These are phyloP conservation scores for Tarenaya hassleriana DNA, from an alignment of 345 rosid genomes.

Conservation along the genomic window DNA sequence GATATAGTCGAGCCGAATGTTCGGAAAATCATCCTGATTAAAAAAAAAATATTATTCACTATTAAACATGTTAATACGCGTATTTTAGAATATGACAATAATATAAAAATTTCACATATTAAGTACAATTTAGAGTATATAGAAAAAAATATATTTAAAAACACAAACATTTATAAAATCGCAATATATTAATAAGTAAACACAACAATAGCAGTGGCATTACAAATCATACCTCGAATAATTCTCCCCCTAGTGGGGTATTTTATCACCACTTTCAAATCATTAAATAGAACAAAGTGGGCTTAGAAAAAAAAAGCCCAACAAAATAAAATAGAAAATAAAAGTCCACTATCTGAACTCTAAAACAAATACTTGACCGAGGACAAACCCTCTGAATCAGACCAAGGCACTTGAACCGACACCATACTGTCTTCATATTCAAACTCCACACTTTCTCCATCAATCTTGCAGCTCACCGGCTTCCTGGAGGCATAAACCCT, in stretches of 20 bases:
- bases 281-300: conserved; percentile 9
- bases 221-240: conserved; percentile 4
- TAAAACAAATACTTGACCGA: conserved; percentile 52
- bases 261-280: conserved; percentile 20
- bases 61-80: too few species aligned
- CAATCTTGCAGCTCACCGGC: conserved; percentile 56
- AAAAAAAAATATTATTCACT: too few species aligned
- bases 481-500: conserved; percentile 56
- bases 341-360: conserved; percentile 8
- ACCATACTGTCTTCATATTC: conserved; percentile 49
- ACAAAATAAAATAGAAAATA: too few species aligned
- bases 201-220: conserved; percentile 12
- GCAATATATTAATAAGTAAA: conserved; percentile 5
- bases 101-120: too few species aligned
- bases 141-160: too few species aligned
- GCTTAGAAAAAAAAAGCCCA: conserved; percentile 7
- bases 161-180: too few species aligned
- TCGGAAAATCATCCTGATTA: too few species aligned
- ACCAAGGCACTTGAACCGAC: conserved; percentile 56
- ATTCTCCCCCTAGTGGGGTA: conserved; percentile 7
- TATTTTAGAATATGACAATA: too few species aligned
- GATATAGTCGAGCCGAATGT: too few species aligned
- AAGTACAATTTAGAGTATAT: too few species aligned
- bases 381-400: conserved; percentile 40
- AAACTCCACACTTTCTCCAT: conserved; percentile 52